phyloP scores from a whole-genome alignment of 177 flowering plant species.

The Vitis hybrid region DNA sequence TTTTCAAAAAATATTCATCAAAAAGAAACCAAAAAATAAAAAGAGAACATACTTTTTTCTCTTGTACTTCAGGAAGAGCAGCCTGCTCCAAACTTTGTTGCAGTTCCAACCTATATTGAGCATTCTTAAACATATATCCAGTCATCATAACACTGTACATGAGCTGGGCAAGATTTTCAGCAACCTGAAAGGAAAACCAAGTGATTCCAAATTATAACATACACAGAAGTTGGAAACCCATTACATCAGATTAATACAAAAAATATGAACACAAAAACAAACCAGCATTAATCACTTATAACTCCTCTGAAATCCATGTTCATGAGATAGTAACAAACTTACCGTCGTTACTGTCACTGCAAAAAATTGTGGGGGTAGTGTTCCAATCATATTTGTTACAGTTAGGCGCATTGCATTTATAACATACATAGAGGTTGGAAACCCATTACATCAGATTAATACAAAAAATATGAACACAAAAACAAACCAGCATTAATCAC shows the following conservation, averaged over 20 bases:
- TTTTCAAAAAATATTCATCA: not conserved
- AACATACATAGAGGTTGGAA: not conserved
- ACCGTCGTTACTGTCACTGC: slow-evolving; percentile 93
- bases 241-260: not conserved
- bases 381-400: slow-evolving; percentile 96
- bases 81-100: slow-evolving; percentile 94
- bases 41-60: slow-evolving; percentile 38
- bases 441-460: not conserved
- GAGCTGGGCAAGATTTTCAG: slow-evolving; percentile 98
- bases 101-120: slow-evolving; percentile 81
- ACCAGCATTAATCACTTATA: too few relatives aligned
- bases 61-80: slow-evolving; percentile 81
- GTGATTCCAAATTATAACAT: not conserved
- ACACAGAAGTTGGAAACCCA: not conserved
- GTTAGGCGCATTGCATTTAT: slow-evolving; percentile 90
- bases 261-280: not conserved
- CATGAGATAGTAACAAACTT: slow-evolving; percentile 25
- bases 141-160: slow-evolving; percentile 99
- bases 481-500: not conserved
- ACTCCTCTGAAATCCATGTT: not conserved
- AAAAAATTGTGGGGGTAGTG: slow-evolving; percentile 94
- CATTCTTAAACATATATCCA: slow-evolving; percentile 97
- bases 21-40: not conserved
- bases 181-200: slow-evolving; percentile 62
- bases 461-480: not conserved